These are phyloP conservation scores for Ilyonectria mors-panacis DNA, from an alignment of 2,329 filamentous ascomycete species.

Conservation along the genomic window DNA sequence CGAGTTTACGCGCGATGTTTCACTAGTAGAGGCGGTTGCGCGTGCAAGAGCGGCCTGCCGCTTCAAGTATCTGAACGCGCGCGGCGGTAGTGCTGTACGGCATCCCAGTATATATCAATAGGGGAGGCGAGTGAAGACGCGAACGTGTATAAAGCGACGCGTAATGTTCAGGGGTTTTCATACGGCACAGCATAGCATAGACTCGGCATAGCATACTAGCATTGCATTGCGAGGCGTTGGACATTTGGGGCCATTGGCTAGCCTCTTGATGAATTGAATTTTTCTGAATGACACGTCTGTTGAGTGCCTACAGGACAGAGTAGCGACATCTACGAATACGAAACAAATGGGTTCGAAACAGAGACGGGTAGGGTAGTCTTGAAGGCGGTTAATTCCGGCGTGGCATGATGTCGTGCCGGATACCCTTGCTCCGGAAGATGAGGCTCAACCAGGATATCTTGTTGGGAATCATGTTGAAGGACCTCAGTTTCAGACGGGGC, in stretches of 20 bases:
- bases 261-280: slow-evolving; percentile 28
- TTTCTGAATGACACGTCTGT: slow-evolving; percentile 7
- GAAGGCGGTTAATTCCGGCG: slow-evolving; percentile 19
- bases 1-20: slow-evolving; percentile 58
- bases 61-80: slow-evolving; percentile 91
- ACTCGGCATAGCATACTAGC: slow-evolving; percentile 21
- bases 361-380: neutral
- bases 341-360: neutral
- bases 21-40: slow-evolving; percentile 85
- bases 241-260: slow-evolving; percentile 24
- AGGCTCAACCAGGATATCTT: slow-evolving; percentile 22
- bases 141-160: slow-evolving; percentile 22
- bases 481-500: slow-evolving; percentile 1
- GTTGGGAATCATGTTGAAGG: neutral
- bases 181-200: slow-evolving; percentile 11
- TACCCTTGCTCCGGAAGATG: slow-evolving; percentile 25
- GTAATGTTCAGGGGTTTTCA: slow-evolving; percentile 10
- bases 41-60: slow-evolving; percentile 84
- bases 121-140: slow-evolving; percentile 41
- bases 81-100: slow-evolving; percentile 96
- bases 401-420: slow-evolving; percentile 16
- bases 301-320: neutral
- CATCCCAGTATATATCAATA: slow-evolving; percentile 85
- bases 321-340: slow-evolving; percentile 19
- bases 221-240: slow-evolving; percentile 41